Conservation (phyloP, 2,329 filamentous ascomycete genomes). For the Stagonosporopsis rhizophila region DNA sequence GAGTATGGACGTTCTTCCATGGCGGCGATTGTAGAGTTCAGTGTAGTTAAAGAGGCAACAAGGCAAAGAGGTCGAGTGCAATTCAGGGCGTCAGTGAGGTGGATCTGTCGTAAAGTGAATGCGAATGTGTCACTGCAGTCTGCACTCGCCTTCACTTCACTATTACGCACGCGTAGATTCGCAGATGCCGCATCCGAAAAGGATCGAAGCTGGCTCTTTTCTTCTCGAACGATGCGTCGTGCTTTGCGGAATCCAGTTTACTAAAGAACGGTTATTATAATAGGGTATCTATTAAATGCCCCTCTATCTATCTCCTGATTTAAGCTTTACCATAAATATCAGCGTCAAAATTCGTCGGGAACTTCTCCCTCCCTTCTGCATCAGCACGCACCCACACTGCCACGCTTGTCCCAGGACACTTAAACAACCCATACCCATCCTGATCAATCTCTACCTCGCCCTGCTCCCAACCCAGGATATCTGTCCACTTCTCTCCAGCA, state of each 20-base stretch:
- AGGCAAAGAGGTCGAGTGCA: neutral
- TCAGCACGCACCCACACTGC: slow-evolving; percentile 67
- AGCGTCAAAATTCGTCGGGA: slow-evolving; percentile 46
- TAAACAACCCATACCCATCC: slow-evolving; percentile 66
- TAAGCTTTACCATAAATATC: slow-evolving; percentile 41
- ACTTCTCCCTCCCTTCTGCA: slow-evolving; percentile 56
- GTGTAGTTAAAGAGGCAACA: neutral
- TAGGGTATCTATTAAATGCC: too few species aligned
- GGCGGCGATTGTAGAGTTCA: too few species aligned
- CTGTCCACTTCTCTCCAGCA: slow-evolving; percentile 68
- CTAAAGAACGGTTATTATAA: too few species aligned
- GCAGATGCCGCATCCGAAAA: too few species aligned
- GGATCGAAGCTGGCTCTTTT: too few species aligned
- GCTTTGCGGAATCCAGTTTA: too few species aligned
- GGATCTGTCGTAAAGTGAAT: slow-evolving; percentile 5
- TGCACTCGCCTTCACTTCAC: neutral
- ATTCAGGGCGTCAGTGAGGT: neutral
- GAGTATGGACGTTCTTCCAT: neutral
- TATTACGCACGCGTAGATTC: too few species aligned
- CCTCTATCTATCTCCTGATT: neutral
- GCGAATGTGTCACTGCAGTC: neutral
- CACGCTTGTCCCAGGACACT: slow-evolving; percentile 57
- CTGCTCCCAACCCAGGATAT: slow-evolving; percentile 64
- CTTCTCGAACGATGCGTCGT: too few species aligned
- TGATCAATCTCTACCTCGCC: slow-evolving; percentile 65